A percentile compares a stretch with the other conserved stretches of the same genome.
Evolutionary conservation across 768 basidiomycete genomes (phyloP).

Genomic region (Pleurotus cornucopiae): DNA sequence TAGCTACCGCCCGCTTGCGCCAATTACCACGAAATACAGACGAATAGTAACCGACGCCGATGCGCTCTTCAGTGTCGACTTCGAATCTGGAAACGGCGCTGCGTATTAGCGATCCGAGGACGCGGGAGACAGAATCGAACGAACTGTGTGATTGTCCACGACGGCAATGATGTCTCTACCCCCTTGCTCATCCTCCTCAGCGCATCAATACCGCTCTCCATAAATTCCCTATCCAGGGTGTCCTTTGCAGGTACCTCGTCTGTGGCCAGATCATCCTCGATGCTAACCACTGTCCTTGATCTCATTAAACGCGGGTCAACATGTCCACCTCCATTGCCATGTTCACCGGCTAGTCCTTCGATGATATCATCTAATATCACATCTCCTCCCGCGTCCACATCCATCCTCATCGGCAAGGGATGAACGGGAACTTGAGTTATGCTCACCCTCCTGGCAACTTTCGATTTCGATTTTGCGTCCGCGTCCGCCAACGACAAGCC

Average conservation of each 20-base stretch:
- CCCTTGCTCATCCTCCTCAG: slow-evolving; percentile 53
- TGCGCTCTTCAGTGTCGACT: slow-evolving; percentile 62
- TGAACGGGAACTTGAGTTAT: not conserved
- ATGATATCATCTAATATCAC: not conserved
- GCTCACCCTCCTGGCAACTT: slow-evolving; percentile 5
- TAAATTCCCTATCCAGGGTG: slow-evolving; percentile 64
- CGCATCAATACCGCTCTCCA: slow-evolving; percentile 70
- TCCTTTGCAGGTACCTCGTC: slow-evolving; percentile 22
- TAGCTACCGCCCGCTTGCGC: slow-evolving; percentile 59
- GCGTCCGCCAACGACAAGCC: slow-evolving; percentile 6
- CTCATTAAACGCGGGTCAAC: not conserved
- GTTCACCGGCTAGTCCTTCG: not conserved
- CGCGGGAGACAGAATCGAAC: slow-evolving; percentile 9
- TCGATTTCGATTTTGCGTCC: slow-evolving; percentile 5
- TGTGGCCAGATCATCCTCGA: slow-evolving; percentile 5
- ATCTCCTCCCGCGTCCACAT: not conserved
- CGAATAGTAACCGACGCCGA: slow-evolving; percentile 74
- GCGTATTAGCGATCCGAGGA: not conserved
- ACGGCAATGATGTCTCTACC: slow-evolving; percentile 43
- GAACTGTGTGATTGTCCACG: slow-evolving; percentile 74
- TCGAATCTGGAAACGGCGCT: slow-evolving; percentile 48
- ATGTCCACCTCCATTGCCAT: not conserved
- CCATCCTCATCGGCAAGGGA: not conserved
- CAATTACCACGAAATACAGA: slow-evolving; percentile 77
- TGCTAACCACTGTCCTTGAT: slow-evolving; percentile 8